Evolutionary conservation across 768 basidiomycete genomes (phyloP).

Genomic region (Phallus indusiatus): DNA sequence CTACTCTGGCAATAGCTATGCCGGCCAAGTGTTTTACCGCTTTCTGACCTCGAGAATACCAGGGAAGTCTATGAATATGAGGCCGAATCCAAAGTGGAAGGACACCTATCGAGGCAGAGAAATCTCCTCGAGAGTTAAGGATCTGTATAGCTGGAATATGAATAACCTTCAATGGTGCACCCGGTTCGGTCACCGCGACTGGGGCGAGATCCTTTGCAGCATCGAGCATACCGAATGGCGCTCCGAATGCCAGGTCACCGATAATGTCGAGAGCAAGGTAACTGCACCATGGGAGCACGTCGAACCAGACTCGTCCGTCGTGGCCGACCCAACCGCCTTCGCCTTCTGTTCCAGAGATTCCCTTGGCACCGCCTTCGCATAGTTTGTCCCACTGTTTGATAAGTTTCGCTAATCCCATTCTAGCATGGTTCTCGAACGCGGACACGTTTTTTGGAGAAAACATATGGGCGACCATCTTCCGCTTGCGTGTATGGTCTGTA

Average conservation of each 20-base stretch:
- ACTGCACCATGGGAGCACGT: slow-evolving; percentile 64
- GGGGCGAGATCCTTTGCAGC: slow-evolving; percentile 64
- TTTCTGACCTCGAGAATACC: slow-evolving; percentile 59
- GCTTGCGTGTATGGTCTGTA: slow-evolving; percentile 73
- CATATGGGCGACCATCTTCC: slow-evolving; percentile 83
- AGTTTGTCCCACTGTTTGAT: slow-evolving; percentile 71
- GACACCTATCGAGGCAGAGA: slow-evolving; percentile 73
- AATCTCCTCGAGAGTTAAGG: slow-evolving; percentile 83
- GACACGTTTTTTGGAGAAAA: slow-evolving; percentile 78
- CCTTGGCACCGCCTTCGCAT: slow-evolving; percentile 44
- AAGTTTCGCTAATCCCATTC: slow-evolving; percentile 47
- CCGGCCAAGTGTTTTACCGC: slow-evolving; percentile 70
- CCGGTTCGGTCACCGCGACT: slow-evolving; percentile 39
- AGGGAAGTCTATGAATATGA: slow-evolving; percentile 53
- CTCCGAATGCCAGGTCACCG: slow-evolving; percentile 77
- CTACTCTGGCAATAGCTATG: slow-evolving; percentile 68
- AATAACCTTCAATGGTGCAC: slow-evolving; percentile 30
- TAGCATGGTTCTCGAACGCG: slow-evolving; percentile 77
- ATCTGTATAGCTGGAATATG: slow-evolving; percentile 77
- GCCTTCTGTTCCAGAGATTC: slow-evolving; percentile 47
- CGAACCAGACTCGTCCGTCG: slow-evolving; percentile 61
- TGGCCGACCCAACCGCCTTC: slow-evolving; percentile 51
- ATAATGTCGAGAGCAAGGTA: slow-evolving; percentile 71
- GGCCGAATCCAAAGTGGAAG: slow-evolving; percentile 67
- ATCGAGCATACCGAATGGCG: slow-evolving; percentile 81